phyloP scores from a whole-genome alignment of 179 eudicot genomes.

The Camellia oleifera region DNA sequence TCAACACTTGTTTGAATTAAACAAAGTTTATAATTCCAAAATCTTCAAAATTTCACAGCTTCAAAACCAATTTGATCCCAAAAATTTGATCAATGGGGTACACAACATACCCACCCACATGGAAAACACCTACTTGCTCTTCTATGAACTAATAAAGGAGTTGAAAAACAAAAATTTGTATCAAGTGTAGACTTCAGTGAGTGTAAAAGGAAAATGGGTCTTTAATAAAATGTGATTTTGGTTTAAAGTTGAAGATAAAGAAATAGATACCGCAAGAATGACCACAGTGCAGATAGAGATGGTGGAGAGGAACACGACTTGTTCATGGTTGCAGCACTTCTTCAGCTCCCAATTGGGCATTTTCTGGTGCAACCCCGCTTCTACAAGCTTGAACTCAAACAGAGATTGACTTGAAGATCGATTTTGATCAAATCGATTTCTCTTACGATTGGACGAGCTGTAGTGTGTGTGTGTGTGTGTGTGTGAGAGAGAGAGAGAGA shows the following conservation, averaged over 20 bases:
- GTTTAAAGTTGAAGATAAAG: background rate
- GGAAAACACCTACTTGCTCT: background rate
- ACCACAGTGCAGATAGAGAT: constrained; percentile 60
- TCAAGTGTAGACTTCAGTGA: background rate
- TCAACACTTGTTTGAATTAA: background rate
- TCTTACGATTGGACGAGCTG: background rate
- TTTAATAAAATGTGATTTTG: background rate
- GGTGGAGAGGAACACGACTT: constrained; percentile 63
- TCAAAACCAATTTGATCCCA: background rate
- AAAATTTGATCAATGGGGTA: background rate
- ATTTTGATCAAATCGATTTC: background rate
- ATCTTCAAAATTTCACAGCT: background rate
- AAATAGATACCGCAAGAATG: constrained; percentile 63
- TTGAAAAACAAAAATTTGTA: background rate
- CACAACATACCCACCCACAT: background rate
- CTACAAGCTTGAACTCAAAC: background rate
- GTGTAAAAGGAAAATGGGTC: background rate
- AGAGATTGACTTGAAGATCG: background rate
- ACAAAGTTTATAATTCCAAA: background rate
- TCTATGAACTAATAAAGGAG: background rate
- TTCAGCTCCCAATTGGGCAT: constrained; percentile 80
- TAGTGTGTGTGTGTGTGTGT: too few species aligned
- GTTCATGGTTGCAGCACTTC: constrained; percentile 81
- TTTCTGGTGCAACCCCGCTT: background rate
- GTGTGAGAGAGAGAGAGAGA: background rate